Evolutionary conservation across 352 stramenopile species (phyloP).

Genomic region (Aphanomyces euteiches): DNA sequence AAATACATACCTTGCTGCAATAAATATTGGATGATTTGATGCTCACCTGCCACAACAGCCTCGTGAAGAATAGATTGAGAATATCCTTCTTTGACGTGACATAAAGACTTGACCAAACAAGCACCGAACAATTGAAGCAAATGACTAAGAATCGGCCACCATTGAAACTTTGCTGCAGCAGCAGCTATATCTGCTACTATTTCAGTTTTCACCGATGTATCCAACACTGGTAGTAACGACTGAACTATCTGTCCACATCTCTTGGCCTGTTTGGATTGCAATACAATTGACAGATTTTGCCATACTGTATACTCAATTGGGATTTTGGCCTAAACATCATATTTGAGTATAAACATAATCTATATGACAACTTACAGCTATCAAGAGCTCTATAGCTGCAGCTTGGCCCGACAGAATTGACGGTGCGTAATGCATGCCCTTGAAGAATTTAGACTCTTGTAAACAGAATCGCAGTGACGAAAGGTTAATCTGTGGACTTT

Average conservation of each 20-base stretch:
- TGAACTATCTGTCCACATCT: background rate
- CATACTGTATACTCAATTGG: slow-evolving; percentile 17
- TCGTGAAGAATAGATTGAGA: slow-evolving; percentile 15
- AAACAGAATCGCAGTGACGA: slow-evolving; percentile 12
- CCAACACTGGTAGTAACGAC: slow-evolving; percentile 4
- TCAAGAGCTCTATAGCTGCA: slow-evolving; percentile 6
- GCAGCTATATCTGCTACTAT: slow-evolving; percentile 3
- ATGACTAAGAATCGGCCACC: slow-evolving; percentile 16
- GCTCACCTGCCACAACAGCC: slow-evolving; percentile 7
- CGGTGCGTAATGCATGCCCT: slow-evolving; percentile 11
- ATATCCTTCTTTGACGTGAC: background rate
- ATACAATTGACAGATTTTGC: background rate
- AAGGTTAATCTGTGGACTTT: slow-evolving; percentile 1
- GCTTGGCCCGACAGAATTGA: background rate
- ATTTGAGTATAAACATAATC: background rate
- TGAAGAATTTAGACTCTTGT: slow-evolving; percentile 16
- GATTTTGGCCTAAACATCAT: slow-evolving; percentile 9
- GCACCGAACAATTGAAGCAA: slow-evolving; percentile 21
- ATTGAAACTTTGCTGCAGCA: slow-evolving; percentile 3
- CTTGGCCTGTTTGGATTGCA: background rate
- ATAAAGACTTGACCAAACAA: background rate
- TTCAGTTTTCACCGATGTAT: background rate
- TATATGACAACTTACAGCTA: background rate
- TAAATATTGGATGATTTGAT: slow-evolving; percentile 13
- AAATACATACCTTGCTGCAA: slow-evolving; percentile 21